Conservation (phyloP, 2,329 filamentous ascomycete genomes). For the Gaeumannomyces tritici region DNA sequence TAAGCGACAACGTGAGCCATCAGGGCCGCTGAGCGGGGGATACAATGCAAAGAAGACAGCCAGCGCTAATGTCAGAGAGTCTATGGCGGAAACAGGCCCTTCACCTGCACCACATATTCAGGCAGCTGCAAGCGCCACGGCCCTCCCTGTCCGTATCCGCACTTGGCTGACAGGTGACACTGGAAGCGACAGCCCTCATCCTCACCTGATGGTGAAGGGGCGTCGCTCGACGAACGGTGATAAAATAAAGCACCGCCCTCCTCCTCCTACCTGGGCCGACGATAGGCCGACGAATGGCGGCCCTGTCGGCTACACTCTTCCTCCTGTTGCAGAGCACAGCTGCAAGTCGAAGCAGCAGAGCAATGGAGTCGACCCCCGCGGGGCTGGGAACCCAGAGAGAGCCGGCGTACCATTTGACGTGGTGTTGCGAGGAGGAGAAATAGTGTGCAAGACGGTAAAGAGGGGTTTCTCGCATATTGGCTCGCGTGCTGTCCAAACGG, state of each 20-base stretch:
- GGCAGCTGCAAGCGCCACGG: background rate
- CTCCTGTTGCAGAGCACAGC: background rate
- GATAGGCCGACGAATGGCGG: background rate
- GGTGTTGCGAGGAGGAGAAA: background rate
- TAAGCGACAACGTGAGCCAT: background rate
- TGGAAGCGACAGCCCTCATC: no score
- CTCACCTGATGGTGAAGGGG: background rate
- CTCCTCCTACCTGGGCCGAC: background rate
- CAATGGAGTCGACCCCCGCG: no score
- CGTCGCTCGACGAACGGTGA: background rate
- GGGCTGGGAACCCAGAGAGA: background rate
- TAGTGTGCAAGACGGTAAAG: background rate
- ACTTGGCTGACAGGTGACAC: background rate
- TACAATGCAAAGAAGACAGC: background rate
- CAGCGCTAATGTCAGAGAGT: background rate
- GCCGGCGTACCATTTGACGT: background rate
- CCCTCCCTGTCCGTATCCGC: background rate
- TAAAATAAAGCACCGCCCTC: background rate
- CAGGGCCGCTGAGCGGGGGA: background rate
- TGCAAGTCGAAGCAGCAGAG: background rate
- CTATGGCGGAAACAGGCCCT: background rate
- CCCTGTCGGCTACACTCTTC: background rate
- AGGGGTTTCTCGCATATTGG: background rate
- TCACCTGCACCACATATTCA: background rate
- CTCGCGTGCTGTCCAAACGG: background rate